Percentiles rank a stretch among this genome's conserved stretches.
phyloP scores from a whole-genome alignment of 495 filamentous ascomycete genomes.

The Terfezia boudieri region DNA sequence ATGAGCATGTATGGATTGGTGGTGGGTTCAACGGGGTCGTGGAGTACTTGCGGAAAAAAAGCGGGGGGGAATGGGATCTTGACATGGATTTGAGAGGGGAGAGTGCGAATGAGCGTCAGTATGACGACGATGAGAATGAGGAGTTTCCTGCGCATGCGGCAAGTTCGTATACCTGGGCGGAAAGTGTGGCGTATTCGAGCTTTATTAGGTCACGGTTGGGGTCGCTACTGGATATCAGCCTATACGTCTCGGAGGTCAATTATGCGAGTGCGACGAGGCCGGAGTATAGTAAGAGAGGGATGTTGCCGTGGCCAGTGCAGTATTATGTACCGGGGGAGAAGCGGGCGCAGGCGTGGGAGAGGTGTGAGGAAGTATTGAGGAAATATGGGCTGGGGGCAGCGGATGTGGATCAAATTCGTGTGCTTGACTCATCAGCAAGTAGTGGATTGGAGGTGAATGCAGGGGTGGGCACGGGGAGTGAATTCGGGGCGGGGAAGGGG shows the following conservation, averaged over 20 bases:
- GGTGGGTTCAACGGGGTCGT: constrained; percentile 55
- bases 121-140: constrained; percentile 3
- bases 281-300: constrained; percentile 6
- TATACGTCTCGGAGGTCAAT: constrained; percentile 75
- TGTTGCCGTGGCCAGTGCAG: constrained; percentile 39
- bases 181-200: constrained; percentile 22
- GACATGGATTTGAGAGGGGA: constrained; percentile 28
- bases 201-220: constrained; percentile 42
- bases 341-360: constrained; percentile 41
- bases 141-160: neutral
- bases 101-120: constrained; percentile 31
- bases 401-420: constrained; percentile 11
- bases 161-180: neutral
- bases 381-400: constrained; percentile 16
- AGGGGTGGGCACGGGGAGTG: neutral
- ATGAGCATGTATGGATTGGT: constrained; percentile 27
- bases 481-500: neutral
- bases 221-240: constrained; percentile 50
- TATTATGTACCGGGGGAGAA: constrained; percentile 68
- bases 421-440: constrained; percentile 3
- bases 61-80: constrained; percentile 31
- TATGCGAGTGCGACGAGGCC: constrained; percentile 51
- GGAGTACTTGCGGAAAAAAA: constrained; percentile 38
- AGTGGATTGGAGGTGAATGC: constrained; percentile 19
- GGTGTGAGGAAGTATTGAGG: constrained; percentile 27